Percentiles rank a stretch among this genome's conserved stretches.
phyloP scores from a whole-genome alignment of 306 rosid genomes.

The Malus fusca region DNA sequence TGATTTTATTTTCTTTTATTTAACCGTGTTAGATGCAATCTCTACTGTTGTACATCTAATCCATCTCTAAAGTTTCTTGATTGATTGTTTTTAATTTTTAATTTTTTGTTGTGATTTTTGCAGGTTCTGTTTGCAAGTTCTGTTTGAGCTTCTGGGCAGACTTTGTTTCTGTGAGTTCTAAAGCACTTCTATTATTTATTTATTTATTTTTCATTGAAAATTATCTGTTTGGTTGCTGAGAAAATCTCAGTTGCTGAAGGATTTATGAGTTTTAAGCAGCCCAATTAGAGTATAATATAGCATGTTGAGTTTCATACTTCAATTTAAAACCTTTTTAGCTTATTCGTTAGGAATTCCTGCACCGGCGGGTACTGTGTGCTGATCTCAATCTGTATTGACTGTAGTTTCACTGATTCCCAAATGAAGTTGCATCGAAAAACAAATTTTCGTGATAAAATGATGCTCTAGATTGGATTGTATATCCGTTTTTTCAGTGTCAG shows the following conservation, averaged over 20 bases:
- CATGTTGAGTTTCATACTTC: not conserved
- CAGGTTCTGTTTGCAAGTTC: slow-evolving; percentile 1
- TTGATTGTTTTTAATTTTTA: not conserved
- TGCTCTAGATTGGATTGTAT: not conserved
- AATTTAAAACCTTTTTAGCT: not conserved
- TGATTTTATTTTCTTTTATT: not conserved
- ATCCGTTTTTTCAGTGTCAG: not conserved
- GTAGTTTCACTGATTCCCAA: not conserved
- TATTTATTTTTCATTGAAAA: not conserved
- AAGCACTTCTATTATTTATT: not conserved
- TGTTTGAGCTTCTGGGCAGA: slow-evolving; percentile 1
- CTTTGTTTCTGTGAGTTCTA: slow-evolving; percentile 13
- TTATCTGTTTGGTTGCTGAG: not conserved
- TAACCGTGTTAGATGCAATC: not conserved
- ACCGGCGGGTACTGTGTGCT: not conserved
- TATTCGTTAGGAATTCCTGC: not conserved
- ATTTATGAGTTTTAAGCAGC: not conserved
- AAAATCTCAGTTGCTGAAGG: not conserved
- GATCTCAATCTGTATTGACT: not conserved
- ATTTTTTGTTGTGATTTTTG: not conserved
- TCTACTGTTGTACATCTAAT: not conserved
- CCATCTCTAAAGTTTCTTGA: not conserved
- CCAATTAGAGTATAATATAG: not conserved
- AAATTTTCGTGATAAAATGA: not conserved
- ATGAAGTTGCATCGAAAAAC: not conserved